Evolutionary conservation across 179 eudicot species (phyloP), one percentile per base, ranked within the genome.

Genomic region (Corrigiola litoralis): DNA sequence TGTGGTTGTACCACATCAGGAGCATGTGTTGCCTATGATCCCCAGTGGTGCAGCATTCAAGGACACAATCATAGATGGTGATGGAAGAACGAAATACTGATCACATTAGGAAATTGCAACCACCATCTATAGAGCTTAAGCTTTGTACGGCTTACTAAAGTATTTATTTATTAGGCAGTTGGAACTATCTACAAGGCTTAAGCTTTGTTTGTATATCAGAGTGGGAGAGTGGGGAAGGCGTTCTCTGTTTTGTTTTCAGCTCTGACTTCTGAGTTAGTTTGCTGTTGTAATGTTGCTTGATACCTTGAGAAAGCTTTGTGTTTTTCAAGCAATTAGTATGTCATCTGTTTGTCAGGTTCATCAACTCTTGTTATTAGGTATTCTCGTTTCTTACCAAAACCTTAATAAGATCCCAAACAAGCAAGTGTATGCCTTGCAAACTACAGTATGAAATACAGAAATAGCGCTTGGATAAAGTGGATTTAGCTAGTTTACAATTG

Each of bases 1-100:
- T 63, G 91, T 90, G 40, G 77, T 85, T 4, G 99, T 90, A 9
- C 97, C 99, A 0, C 97, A 94, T 77, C 94, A 87, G 27, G 95
- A 90, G 67, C 97, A 94, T 73, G 99, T 87, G 70, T 56, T 92
- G 86, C 98, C 98, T 53, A 92, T 90, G 96, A 89, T 92, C 25
- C 95, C 98, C 0, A 81, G 90, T 46, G 96, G 95, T n/a, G 98
- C 85, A 11, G 83, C 81, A 0, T 92, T 92, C 67, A 77, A 87
- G 48, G 98, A 92, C 69, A 79, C 80, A 38, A 92, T 90, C 40
- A 84, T 81, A 0, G 95, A 87, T 49, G 92, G 96, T 23, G 95
- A 92, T 67, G 96, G 98, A 4, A 87, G 95, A 77, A 70, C 66
- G 1, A 40, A 59, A 10, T 90, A 90, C 31, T 92, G 61, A 68